Evolutionary conservation across 495 filamentous ascomycete genomes (phyloP), one percentile per base, ranked within the genome.

Genomic region (Tuber borchii): DNA sequence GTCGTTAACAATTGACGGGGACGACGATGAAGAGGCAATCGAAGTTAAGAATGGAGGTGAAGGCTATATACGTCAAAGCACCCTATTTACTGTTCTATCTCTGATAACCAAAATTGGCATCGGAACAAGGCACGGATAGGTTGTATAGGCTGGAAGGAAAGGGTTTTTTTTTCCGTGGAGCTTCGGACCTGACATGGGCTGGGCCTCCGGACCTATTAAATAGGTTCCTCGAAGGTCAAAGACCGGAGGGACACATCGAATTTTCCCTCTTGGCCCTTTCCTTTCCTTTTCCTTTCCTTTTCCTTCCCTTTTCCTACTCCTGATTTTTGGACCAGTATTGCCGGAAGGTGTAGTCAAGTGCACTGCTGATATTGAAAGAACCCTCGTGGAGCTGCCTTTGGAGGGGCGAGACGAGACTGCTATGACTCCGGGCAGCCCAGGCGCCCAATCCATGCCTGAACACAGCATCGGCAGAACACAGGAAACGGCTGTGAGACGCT

Each of bases 301-400:
- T n/a, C n/a, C n/a, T n/a, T n/a, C n/a, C 19, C 48, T 20, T 74
- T 48, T 68, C 46, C 69, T 48, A 39, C 68, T 73, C 42, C 69
- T 68, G 70, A 34, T 43, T 34, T 71, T 73, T 40, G 20, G 69
- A 6, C 43, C 26, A 39, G 74, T 51, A 12, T 61, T 61, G 14
- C 26, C 0, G 16, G 70, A 26, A 43, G 45, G 43, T 39, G 65
- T 61, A 77, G 48, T 45, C 44, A 76, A 76, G 71, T 68, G 75
- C 75, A 76, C 51, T 40, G 76, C 46, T 71, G 76, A 43, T 43
- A 12, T 12, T 77, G 34, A 37, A 56, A 65, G 61, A 22, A 68
- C 71, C 40, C 77, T 77, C 75, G 77, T 79, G 68, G 77, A 74
- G 75, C 75, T 74, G 72, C 77, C 75, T 69, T 74, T 74, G 77